Base-by-base conservation (phyloP, 148 eudicot genomes). In the Rhododendron simsii region DNA sequence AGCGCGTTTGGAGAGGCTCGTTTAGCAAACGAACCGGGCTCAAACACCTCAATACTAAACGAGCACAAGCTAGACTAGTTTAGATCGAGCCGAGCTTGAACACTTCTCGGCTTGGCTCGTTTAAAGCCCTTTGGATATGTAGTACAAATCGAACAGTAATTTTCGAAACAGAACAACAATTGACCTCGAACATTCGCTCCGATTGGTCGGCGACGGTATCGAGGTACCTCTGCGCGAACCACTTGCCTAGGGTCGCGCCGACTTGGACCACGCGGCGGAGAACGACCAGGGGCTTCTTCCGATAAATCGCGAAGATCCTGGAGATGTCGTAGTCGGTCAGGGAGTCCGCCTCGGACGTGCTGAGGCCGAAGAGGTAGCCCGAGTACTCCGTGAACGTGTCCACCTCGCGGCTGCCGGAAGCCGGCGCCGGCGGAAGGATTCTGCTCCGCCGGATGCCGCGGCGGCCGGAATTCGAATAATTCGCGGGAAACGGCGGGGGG, bases 101-200 rank as follows among this genome's bases (percentile, higher is more conserved):
- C 26, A 61, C 2, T 21, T 59, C 23, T 20, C 23, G 8, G 11
- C 10, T 57, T 8, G 7, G 63, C 63, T 61, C 69, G 12, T 61
- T 61, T 23, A 15, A 23, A 57, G 21, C 61, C 61, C 61, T 18
- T 20, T 8, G 50, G 50, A 47, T 20, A 57, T 18, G 14, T 16
- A 57, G 7, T 15, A 57, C 28, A 7, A 67, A 28, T 67, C 13
- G 26, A 86, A 28, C 33, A 80, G 13, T 81, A 73, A 28, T 28
- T 80, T 63, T 2, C 69, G 69, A 77, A 18, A 37, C n/a, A 55
- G 76, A 48, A 20, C 67, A 26, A 44, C 51, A n/a, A 41, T 28
- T 41, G 21, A 96, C 99, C 98, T 96, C 84, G 88, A 96, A 96
- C 97, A 92, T 95, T 71, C 76, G 28, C 80, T 96, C 98, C 2